Evolutionary conservation across 352 stramenopile species (phyloP), one percentile per base, ranked within the genome.

Genomic region (Globisporangium canariense): DNA sequence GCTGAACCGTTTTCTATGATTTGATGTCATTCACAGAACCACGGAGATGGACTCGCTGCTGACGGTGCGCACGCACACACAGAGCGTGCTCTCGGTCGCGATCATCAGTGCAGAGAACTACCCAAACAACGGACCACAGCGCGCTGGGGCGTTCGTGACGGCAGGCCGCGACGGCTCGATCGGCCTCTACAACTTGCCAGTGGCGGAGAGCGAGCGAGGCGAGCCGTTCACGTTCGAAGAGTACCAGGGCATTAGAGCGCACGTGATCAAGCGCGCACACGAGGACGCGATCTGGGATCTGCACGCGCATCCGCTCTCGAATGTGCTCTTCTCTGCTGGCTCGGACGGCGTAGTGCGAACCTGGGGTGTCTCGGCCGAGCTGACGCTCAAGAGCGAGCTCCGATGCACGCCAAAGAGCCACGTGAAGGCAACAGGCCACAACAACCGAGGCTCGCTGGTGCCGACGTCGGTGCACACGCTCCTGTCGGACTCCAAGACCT

Each of bases 201-300:
- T 66, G 11, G 57, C 69, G 9, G 81, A 92, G n/a, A 78, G 53
- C 28, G 86, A 92, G 54, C 90, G 87, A 32, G 70, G 70, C 18
- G 83, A 94, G 43, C 86, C 86, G 25, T 82, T 83, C 57, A 82
- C 80, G 28, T 86, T 84, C 49, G 76, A 80, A 68, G 83, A 91
- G 41, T 94, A 96, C 66, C 85, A 90, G 58, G 65, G 69, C 20
- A 70, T 93, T 43, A 87, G 89, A 58, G 65, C 81, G 7, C 76
- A 93, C 66, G 76, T 70, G 5, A 70, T 93, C 13, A 91, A 91
- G 41, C 76, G 78, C 61, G 85, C 88, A 2, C 88, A 96, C 64
- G 83, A 91, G 30, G 84, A 96, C 50, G 85, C 85, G 28, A 76
- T 96, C 38, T 96, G 88, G 88, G 70, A 91, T 57, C 76, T 96